Percentiles rank a stretch among this genome's conserved stretches.
phyloP scores from a whole-genome alignment of 164 flowering plant species.

The Magnolia sinica region DNA sequence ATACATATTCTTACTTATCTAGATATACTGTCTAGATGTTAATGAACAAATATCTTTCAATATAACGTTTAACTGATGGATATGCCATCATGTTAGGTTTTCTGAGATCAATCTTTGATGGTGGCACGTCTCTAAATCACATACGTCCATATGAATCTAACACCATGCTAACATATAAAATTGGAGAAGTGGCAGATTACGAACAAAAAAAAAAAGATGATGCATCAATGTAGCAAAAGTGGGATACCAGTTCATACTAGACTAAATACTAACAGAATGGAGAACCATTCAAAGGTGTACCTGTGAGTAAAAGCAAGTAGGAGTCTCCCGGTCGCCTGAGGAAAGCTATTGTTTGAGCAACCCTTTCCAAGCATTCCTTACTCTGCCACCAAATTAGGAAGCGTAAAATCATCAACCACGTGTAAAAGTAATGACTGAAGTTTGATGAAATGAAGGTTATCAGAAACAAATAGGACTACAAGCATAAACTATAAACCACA shows the following conservation, averaged over 20 bases:
- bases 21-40: too few species aligned
- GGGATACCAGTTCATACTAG: neutral
- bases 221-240: neutral
- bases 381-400: constrained; percentile 48
- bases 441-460: neutral
- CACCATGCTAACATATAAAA: neutral
- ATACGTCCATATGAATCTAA: too few species aligned
- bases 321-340: constrained; percentile 53
- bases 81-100: too few species aligned
- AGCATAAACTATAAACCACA: neutral
- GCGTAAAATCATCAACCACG: neutral
- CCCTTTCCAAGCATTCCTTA: constrained; percentile 89
- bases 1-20: too few species aligned
- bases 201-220: too few species aligned
- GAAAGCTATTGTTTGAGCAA: constrained; percentile 61
- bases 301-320: constrained; percentile 75
- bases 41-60: too few species aligned
- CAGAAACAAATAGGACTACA: neutral
- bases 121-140: too few species aligned
- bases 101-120: too few species aligned
- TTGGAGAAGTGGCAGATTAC: neutral
- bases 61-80: too few species aligned
- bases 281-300: constrained; percentile 26
- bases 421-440: neutral
- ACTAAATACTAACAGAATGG: neutral